A percentile compares a stretch with the other conserved stretches of the same genome.
phyloP scores from a whole-genome alignment of 1,284 basidiomycete species.

The Naganishia liquefaciens region DNA sequence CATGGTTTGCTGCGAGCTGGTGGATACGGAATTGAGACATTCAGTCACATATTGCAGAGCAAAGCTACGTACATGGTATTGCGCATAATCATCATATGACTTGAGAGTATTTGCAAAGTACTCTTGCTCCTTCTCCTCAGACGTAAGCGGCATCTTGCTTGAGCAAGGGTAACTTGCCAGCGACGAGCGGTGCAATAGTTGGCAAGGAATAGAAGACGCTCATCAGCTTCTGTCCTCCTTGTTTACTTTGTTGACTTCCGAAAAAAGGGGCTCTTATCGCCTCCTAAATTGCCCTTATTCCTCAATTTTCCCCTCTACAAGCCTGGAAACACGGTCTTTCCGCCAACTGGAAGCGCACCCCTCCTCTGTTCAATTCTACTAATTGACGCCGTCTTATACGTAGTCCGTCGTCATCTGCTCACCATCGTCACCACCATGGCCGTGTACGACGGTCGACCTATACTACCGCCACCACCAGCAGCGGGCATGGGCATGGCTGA shows the following conservation, averaged over 20 bases:
- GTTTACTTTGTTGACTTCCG: neutral
- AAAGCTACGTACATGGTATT: slow-evolving; percentile 48
- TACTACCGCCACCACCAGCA: neutral
- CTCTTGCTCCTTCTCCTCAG: slow-evolving; percentile 38
- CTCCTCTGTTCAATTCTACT: neutral
- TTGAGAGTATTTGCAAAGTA: slow-evolving; percentile 50
- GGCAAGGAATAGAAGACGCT: neutral
- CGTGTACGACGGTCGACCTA: neutral
- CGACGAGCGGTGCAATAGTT: too few relatives aligned
- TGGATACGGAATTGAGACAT: too few relatives aligned
- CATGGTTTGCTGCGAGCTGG: slow-evolving; percentile 52
- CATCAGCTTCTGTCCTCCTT: neutral
- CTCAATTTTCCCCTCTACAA: too few relatives aligned
- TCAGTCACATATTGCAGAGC: neutral
- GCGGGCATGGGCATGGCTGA: neutral
- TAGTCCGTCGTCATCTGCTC: neutral
- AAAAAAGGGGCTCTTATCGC: too few relatives aligned
- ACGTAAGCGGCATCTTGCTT: neutral
- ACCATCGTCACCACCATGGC: neutral
- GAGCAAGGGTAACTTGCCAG: neutral
- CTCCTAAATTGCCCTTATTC: too few relatives aligned
- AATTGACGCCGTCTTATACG: neutral
- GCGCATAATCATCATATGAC: slow-evolving; percentile 53
- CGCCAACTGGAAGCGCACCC: slow-evolving; percentile 11
- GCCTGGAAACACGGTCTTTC: neutral